These are phyloP conservation scores for Protomyces inouyei DNA, from an alignment of 1,139 yeast genomes.

Conservation along the genomic window DNA sequence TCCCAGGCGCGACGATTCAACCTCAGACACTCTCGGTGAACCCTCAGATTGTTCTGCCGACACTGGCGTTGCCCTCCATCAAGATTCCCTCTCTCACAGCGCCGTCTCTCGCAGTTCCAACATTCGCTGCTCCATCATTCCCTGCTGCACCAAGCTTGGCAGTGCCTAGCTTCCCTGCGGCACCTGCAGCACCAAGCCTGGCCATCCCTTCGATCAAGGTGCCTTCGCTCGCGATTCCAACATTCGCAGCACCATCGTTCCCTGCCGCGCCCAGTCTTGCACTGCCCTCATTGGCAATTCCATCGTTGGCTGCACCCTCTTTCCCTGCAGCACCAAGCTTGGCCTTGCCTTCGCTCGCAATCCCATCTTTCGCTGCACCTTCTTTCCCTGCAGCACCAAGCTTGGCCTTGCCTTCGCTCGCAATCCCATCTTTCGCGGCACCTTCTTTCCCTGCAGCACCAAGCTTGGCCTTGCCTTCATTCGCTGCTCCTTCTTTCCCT, in stretches of 20 bases:
- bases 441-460: not conserved
- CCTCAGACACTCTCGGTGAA: not conserved
- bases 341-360: not conserved
- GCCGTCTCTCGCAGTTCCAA: not conserved
- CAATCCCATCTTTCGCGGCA: not conserved
- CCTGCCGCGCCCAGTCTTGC: slow-evolving; percentile 5
- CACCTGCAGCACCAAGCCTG: not conserved
- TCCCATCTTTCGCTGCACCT: not conserved
- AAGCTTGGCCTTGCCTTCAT: not conserved
- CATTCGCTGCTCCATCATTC: not conserved
- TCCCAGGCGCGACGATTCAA: not conserved
- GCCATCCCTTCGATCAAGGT: not conserved
- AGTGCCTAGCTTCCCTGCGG: not conserved
- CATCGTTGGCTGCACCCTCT: not conserved
- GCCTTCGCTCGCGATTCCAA: not conserved
- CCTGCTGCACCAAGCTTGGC: not conserved
- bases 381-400: slow-evolving; percentile 2
- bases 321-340: not conserved
- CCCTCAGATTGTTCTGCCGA: not conserved
- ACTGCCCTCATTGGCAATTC: not conserved
- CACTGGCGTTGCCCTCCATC: not conserved
- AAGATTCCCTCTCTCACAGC: not conserved
- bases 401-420: not conserved
- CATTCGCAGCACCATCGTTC: slow-evolving; percentile 9
- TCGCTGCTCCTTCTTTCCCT: not conserved